Base-by-base conservation (phyloP, 495 filamentous ascomycete species). In the Lichenothelia convexa region DNA sequence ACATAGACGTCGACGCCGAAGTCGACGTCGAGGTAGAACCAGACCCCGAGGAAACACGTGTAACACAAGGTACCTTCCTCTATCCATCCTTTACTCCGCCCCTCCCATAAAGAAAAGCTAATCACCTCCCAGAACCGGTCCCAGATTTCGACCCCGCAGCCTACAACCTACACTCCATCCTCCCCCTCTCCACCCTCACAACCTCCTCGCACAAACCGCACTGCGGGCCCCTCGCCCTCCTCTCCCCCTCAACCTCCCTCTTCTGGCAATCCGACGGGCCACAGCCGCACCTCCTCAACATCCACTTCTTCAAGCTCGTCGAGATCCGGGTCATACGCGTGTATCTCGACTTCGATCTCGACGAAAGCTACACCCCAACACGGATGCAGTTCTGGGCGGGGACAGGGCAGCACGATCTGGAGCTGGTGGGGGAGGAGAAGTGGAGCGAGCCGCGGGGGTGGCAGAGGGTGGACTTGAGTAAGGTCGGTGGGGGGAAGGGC, bases 191-290 rank as follows among this genome's bases (percentile, higher is more conserved):
- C 30, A 13, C 7, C 16, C 7, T 18, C 30, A 32, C 11, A 32
- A 87, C 94, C 50, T 94, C 95, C 58, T 87, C 82, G 43, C 74
- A 74, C 52, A 95, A 94, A 59, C 89, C 86, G 1, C 85, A 84
- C 38, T 92, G 80, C 53, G 83, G 83, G 23, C 75, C 93, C 30
- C 68, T 76, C 21, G 81, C 87, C 44, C 74, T 97, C 17, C 77
- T 83, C 16, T 68, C 74, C 50, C 78, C 85, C 17, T 79, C 83
- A 30, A 70, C 79, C 2, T 58, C 65, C 32, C 71, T 78, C 43
- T 95, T 83, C 65, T 97, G 89, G 89, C 89, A 95, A 69, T 92
- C 83, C 12, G 91, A 95, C 54, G 91, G 89, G 1, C 85, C 87
- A 4, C 89, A 97, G 48, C 89, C 89, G 11, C 89, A 97, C 44